A percentile compares a stretch with the other conserved stretches of the same genome.
phyloP scores from a whole-genome alignment of 768 basidiomycete species.

The Rhodosporidiobolus odoratus region DNA sequence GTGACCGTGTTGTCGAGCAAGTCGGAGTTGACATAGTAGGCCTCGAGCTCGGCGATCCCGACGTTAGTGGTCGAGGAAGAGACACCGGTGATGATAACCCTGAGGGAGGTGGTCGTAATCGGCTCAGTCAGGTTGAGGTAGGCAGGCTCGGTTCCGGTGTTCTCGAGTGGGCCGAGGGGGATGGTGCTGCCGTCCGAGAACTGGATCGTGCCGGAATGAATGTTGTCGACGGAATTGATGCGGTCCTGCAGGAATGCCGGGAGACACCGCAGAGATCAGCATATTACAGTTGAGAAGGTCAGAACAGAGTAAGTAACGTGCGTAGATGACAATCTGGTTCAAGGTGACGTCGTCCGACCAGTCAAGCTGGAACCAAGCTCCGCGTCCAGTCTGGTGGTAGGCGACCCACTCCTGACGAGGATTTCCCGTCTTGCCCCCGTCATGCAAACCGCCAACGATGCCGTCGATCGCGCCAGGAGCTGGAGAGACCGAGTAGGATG shows the following conservation, averaged over 20 bases:
- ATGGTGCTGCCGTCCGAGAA: slow-evolving; percentile 12
- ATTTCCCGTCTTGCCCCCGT: slow-evolving; percentile 3
- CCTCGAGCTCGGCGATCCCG: slow-evolving; percentile 19
- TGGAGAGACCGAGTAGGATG: not conserved
- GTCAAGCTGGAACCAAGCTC: slow-evolving; percentile 2
- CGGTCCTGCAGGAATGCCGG: not conserved
- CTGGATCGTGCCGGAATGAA: slow-evolving; percentile 8
- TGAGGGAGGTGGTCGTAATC: slow-evolving; percentile 6
- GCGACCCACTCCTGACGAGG: slow-evolving; percentile 10
- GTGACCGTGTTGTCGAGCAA: not conserved
- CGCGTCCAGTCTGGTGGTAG: not conserved
- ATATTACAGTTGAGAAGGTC: not conserved
- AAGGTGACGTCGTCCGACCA: slow-evolving; percentile 2
- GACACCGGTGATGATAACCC: not conserved
- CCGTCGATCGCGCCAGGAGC: slow-evolving; percentile 28
- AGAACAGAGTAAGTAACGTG: not conserved
- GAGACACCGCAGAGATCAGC: not conserved
- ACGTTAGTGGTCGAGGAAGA: not conserved
- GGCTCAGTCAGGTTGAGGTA: slow-evolving; percentile 17
- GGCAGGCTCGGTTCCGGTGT: slow-evolving; percentile 18
- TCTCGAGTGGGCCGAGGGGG: slow-evolving; percentile 14
- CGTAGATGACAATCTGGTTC: slow-evolving; percentile 31
- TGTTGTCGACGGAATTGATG: slow-evolving; percentile 15
- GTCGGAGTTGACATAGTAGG: slow-evolving; percentile 4
- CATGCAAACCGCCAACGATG: slow-evolving; percentile 19